phyloP scores from a whole-genome alignment of 2,329 filamentous ascomycete genomes.

The Colletotrichum ledebouriae region DNA sequence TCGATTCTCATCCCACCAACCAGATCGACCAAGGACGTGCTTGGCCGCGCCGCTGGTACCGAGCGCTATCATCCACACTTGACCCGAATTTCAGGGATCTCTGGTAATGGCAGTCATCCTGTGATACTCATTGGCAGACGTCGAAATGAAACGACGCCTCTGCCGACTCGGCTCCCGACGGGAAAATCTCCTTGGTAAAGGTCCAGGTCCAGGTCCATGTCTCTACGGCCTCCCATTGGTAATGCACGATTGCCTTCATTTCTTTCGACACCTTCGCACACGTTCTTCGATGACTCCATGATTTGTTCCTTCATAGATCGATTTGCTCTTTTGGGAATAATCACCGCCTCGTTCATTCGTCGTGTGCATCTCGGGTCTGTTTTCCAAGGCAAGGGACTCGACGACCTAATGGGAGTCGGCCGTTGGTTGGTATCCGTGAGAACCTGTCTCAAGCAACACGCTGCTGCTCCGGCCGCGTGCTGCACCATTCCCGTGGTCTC shows the following conservation, averaged over 20 bases:
- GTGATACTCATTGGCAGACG: conserved; percentile 16
- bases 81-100: background rate
- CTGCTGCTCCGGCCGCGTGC: conserved; percentile 29
- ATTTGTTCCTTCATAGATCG: background rate
- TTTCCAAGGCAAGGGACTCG: conserved; percentile 2
- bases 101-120: background rate
- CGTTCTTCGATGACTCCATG: background rate
- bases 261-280: background rate
- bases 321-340: conserved; percentile 9
- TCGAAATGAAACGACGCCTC: conserved; percentile 32
- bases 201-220: background rate
- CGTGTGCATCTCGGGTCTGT: background rate
- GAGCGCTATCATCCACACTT: conserved; percentile 11
- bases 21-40: conserved; percentile 6
- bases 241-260: conserved; percentile 1
- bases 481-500: conserved; percentile 26
- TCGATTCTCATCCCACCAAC: conserved; percentile 20
- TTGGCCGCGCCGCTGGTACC: conserved; percentile 26
- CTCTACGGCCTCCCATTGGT: background rate
- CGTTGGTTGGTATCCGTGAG: background rate
- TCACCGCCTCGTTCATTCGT: background rate
- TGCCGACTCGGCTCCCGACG: conserved; percentile 5
- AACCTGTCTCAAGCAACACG: conserved; percentile 6
- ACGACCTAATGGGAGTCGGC: background rate
- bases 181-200: conserved; percentile 1